Base-by-base conservation (phyloP, 805 yeast species). In the Cyberlindnera xishuangbannaensis region DNA sequence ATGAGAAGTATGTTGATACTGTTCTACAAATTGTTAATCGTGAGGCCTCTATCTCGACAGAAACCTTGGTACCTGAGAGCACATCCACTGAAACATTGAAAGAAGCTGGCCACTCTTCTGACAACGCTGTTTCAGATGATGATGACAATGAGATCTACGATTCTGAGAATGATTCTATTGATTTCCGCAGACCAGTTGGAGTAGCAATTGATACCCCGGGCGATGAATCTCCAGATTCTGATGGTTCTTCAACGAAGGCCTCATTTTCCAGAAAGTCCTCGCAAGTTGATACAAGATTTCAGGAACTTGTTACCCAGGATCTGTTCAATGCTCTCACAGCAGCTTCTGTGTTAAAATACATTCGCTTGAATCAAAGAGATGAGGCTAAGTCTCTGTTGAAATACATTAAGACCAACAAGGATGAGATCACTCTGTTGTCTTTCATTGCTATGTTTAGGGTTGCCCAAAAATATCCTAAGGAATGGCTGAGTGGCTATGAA, bases 401-500 rank as follows among this genome's bases (percentile, higher is more conserved):
- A 30, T 42, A 49, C 33, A 33, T 51, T 23, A 40, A 31, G 20
- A 20, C 41, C 6, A 30, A 44, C 15, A 44, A 47, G 27, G 33
- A 34, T 17, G 51, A 52, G 15, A 33, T 52, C 12, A 43, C 55
- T 6, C 29, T 49, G 7, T 24, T 52, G 28, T 50, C 56, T 8
- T 50, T 52, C 16, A 49, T 52, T 16, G 47, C 55, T 6, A 31
- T 52, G 41, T 50, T 43, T 31, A 52, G 45, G 36, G 33, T 50
- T 6, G 35, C 45, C 15, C 51, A 50, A 29, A 52, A 48, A 24
- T 45, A 47, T 24, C 54, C 56, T 21, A 43, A 45, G 27, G 34
- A 33, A 1, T 52, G 56, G 56, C 24, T 47, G 16, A 10, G 26
- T 7, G 43, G 42, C 10, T 22, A 30, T 18, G 50, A 44, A 12